Evolutionary conservation across 2,329 filamentous ascomycete species (phyloP).

Genomic region (Xylaria sp.): DNA sequence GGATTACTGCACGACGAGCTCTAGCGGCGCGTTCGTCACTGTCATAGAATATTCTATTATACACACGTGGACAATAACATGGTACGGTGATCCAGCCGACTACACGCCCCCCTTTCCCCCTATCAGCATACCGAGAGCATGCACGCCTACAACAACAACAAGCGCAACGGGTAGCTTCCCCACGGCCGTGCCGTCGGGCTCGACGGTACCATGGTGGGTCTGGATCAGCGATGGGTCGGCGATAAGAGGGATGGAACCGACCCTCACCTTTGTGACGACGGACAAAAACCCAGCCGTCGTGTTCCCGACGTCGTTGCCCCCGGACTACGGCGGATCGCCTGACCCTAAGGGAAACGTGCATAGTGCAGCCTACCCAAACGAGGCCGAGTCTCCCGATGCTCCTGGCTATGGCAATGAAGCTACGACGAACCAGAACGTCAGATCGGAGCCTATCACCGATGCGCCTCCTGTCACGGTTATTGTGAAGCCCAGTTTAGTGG

Average conservation of each 20-base stretch:
- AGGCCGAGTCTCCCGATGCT: slow-evolving; percentile 12
- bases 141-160: slow-evolving; percentile 36
- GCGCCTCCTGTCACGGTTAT: slow-evolving; percentile 47
- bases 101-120: slow-evolving; percentile 54
- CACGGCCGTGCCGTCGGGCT: slow-evolving; percentile 19
- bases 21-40: slow-evolving; percentile 41
- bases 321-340: slow-evolving; percentile 45
- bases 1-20: slow-evolving; percentile 29
- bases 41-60: slow-evolving; percentile 51
- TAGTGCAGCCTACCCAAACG: slow-evolving; percentile 22
- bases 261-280: slow-evolving; percentile 55
- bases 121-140: slow-evolving; percentile 48
- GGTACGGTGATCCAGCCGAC: slow-evolving; percentile 50
- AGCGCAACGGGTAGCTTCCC: slow-evolving; percentile 37
- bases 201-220: slow-evolving; percentile 26
- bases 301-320: slow-evolving; percentile 46
- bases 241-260: slow-evolving; percentile 28
- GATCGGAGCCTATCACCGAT: slow-evolving; percentile 19
- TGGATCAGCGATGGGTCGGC: slow-evolving; percentile 9
- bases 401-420: slow-evolving; percentile 36
- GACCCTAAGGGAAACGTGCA: slow-evolving; percentile 18
- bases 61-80: slow-evolving; percentile 57
- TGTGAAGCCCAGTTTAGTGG: slow-evolving; percentile 51
- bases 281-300: slow-evolving; percentile 62
- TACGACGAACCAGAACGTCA: slow-evolving; percentile 25